phyloP scores from a whole-genome alignment of 495 filamentous ascomycete species.

The Staphylotrichum tortipilum region DNA sequence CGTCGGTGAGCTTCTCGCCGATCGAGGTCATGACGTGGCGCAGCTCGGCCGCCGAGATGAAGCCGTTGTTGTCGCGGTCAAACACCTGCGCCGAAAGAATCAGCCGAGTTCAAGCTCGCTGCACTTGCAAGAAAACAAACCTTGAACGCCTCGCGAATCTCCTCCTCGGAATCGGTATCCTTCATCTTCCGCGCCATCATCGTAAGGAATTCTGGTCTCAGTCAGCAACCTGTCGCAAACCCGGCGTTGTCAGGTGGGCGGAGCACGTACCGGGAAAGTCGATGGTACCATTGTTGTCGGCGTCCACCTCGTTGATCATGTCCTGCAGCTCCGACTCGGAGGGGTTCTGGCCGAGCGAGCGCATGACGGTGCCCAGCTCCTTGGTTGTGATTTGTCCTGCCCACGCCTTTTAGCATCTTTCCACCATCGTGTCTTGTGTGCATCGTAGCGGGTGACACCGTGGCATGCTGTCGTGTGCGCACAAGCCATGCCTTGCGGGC shows the following conservation, averaged over 20 bases:
- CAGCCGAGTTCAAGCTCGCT: background rate
- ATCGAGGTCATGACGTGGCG: conserved; percentile 99
- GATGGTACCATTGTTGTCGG: conserved; percentile 99
- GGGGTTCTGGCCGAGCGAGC: conserved; percentile 98
- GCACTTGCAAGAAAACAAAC: conserved; percentile 12
- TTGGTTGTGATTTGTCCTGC: conserved; percentile 98
- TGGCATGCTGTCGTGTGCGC: background rate
- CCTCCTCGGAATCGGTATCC: conserved; percentile 98
- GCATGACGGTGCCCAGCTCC: conserved; percentile 98
- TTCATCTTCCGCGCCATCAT: conserved; percentile 99
- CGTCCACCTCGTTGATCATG: conserved; percentile 99
- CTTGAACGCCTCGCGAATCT: conserved; percentile 79
- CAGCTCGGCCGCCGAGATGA: conserved; percentile 95
- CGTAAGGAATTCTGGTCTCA: conserved; percentile 76
- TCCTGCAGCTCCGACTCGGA: conserved; percentile 98
- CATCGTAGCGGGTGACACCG: background rate
- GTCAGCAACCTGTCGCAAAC: conserved; percentile 22
- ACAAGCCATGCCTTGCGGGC: background rate
- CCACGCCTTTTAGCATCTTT: conserved; percentile 15
- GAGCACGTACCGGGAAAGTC: conserved; percentile 80
- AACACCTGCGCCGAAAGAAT: conserved; percentile 61
- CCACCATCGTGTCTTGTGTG: background rate
- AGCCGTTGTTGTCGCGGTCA: conserved; percentile 98
- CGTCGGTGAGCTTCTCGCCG: conserved; percentile 97
- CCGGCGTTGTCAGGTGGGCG: background rate